Conservation (phyloP, 768 basidiomycete genomes). For the Boletus tylopilopsis region DNA sequence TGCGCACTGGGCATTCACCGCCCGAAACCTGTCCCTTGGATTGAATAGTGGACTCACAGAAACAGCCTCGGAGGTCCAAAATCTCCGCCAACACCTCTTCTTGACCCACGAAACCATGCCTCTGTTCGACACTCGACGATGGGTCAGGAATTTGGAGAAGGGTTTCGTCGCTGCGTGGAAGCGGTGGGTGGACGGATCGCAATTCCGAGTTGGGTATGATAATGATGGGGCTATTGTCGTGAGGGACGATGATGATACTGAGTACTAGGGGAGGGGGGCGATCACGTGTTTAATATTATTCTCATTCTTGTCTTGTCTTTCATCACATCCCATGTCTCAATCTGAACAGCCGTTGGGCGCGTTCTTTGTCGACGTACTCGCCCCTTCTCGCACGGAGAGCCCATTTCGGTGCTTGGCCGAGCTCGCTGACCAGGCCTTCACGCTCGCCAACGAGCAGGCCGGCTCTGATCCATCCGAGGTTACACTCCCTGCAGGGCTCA, state of each 20-base stretch:
- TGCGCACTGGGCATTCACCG: conserved; percentile 21
- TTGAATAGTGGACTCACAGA: background rate
- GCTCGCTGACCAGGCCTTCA: conserved; percentile 21
- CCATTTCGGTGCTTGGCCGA: conserved; percentile 12
- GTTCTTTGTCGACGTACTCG: conserved; percentile 14
- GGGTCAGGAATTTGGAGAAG: conserved; percentile 47
- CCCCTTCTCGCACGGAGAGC: background rate
- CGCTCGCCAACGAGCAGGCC: conserved; percentile 5
- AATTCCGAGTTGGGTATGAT: conserved; percentile 26
- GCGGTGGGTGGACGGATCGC: conserved; percentile 45
- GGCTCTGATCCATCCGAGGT: background rate
- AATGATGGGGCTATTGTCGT: conserved; percentile 32
- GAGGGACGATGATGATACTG: conserved; percentile 28
- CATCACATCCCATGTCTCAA: conserved; percentile 20
- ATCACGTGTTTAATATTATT: background rate
- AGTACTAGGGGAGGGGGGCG: too few relatives aligned
- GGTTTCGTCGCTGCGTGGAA: conserved; percentile 41
- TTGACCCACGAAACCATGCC: conserved; percentile 39
- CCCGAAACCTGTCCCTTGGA: conserved; percentile 1
- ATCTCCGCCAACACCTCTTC: conserved; percentile 40
- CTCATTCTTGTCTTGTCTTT: too few relatives aligned
- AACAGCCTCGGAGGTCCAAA: conserved; percentile 35
- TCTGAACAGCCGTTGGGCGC: conserved; percentile 6
- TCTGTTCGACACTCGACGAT: conserved; percentile 46
- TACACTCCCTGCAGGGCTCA: background rate